Conservation (phyloP, 345 rosid genomes). For the Odontarrhena argentea region DNA sequence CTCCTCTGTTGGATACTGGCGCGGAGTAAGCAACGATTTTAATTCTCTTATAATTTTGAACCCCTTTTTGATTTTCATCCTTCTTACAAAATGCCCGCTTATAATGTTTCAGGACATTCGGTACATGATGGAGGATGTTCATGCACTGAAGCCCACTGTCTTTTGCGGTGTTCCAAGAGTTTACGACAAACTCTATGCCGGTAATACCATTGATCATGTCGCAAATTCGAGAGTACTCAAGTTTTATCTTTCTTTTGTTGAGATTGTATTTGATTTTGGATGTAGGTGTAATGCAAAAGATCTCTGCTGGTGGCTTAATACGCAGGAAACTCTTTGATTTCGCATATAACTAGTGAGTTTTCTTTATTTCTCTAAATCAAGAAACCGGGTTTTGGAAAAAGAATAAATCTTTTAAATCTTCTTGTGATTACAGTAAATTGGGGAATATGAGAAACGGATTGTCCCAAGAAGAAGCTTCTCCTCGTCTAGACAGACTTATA, state of each 20-base stretch:
- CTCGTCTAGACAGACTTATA: constrained; percentile 73
- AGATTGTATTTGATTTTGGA: constrained; percentile 10
- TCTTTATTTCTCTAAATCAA: constrained; percentile 9
- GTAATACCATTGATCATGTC: constrained; percentile 36
- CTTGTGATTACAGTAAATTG: constrained; percentile 63
- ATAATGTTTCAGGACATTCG: constrained; percentile 61
- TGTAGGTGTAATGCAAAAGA: constrained; percentile 69
- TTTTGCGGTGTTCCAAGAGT: constrained; percentile 92
- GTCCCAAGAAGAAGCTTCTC: constrained; percentile 86
- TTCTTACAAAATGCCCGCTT: constrained; percentile 1
- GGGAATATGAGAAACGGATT: constrained; percentile 68
- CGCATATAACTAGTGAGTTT: constrained; percentile 81
- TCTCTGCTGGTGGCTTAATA: constrained; percentile 66
- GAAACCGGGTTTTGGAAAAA: background rate
- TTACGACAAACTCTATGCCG: constrained; percentile 76
- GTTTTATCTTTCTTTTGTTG: background rate
- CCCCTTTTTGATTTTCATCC: background rate
- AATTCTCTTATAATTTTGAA: background rate
- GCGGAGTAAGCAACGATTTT: constrained; percentile 54
- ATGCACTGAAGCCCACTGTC: constrained; percentile 78
- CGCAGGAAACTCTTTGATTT: constrained; percentile 67
- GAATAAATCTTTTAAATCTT: background rate
- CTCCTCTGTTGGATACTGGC: constrained; percentile 90
- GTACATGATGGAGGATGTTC: constrained; percentile 77
- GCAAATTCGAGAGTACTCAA: background rate